Evolutionary conservation across 768 basidiomycete species (phyloP).

Genomic region (Leccinum truebloodii): DNA sequence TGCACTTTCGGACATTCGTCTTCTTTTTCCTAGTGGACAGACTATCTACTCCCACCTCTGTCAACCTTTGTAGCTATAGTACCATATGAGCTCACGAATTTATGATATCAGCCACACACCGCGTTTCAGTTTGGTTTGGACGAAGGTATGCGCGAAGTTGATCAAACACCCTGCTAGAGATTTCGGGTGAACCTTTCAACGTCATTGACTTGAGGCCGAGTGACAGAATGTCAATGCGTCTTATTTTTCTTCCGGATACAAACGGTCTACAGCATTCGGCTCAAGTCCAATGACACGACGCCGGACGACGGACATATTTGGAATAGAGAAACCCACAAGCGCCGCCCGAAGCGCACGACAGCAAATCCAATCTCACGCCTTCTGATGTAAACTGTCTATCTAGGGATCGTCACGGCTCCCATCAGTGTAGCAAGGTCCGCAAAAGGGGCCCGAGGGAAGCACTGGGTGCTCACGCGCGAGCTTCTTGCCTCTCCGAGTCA

Average conservation of each 20-base stretch:
- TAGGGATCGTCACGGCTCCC: neutral
- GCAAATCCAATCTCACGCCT: neutral
- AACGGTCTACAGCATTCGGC: neutral
- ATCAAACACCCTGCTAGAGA: neutral
- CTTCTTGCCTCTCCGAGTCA: neutral
- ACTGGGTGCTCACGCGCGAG: neutral
- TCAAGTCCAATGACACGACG: neutral
- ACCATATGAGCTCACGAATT: constrained; percentile 4
- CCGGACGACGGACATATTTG: neutral
- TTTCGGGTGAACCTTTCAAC: neutral
- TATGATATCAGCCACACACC: neutral
- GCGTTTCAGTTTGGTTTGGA: neutral
- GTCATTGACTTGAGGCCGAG: no score
- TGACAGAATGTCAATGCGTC: neutral
- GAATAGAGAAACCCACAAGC: neutral
- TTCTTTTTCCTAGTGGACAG: neutral
- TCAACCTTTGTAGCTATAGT: constrained; percentile 17
- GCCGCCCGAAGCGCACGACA: neutral
- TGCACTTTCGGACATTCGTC: neutral
- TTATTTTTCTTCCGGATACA: neutral
- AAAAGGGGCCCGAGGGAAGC: neutral
- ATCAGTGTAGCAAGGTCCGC: neutral
- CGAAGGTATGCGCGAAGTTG: neutral
- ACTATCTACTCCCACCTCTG: neutral
- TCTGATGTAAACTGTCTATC: neutral